A percentile compares a stretch with the other conserved stretches of the same genome.
Conservation (phyloP, 371 early-diverging fungal genomes). For the Mucor lusitanicus region DNA sequence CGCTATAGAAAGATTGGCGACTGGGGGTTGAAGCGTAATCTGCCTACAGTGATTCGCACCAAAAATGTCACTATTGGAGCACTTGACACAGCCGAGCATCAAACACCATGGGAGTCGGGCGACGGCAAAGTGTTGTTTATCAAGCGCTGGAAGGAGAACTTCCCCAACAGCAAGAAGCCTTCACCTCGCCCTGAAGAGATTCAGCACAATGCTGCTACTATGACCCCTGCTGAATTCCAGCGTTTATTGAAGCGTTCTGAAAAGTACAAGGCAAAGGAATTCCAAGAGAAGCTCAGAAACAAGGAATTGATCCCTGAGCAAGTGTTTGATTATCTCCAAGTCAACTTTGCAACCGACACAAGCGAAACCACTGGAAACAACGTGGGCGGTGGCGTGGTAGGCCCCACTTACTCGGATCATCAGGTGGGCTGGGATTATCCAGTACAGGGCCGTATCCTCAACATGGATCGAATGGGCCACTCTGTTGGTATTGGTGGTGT, state of each 20-base stretch:
- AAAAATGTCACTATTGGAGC: conserved; percentile 57
- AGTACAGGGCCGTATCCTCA: conserved; percentile 75
- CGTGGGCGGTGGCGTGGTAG: conserved; percentile 28
- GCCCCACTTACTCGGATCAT: conserved; percentile 42
- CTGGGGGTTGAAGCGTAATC: conserved; percentile 80
- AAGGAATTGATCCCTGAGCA: conserved; percentile 41
- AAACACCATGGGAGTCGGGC: conserved; percentile 72
- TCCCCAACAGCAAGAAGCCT: conserved; percentile 62
- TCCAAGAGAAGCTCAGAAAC: conserved; percentile 49
- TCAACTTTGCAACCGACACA: conserved; percentile 19
- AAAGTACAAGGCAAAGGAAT: conserved; percentile 51
- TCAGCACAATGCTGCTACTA: conserved; percentile 46
- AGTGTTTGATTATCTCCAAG: conserved; percentile 34
- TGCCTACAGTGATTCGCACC: conserved; percentile 71
- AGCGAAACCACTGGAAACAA: conserved; percentile 1
- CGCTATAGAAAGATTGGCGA: conserved; percentile 58
- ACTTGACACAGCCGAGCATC: conserved; percentile 76
- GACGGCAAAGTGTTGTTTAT: conserved; percentile 54
- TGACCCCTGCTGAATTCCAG: conserved; percentile 66
- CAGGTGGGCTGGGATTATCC: conserved; percentile 41
- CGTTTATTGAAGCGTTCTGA: conserved; percentile 55
- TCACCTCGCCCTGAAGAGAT: conserved; percentile 47
- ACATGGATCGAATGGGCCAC: conserved; percentile 37
- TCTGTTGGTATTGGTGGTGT: conserved; percentile 74
- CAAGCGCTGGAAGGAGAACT: conserved; percentile 75